A percentile compares a stretch with the other conserved stretches of the same genome.
Evolutionary conservation across 768 basidiomycete species (phyloP).

Genomic region (Cystoderma amianthinum): DNA sequence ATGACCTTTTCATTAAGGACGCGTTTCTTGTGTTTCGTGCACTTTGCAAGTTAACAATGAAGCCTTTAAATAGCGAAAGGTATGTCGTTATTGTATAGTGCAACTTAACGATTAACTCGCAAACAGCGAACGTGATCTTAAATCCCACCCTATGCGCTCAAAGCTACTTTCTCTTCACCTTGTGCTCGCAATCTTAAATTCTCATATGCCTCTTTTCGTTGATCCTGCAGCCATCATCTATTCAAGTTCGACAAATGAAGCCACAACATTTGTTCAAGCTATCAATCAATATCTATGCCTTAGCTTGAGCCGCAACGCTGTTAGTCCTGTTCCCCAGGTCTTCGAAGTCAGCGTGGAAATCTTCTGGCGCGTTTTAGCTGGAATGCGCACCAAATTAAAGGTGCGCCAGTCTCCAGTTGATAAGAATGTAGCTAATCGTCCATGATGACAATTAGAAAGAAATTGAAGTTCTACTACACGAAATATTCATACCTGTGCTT

Average conservation of each 20-base stretch:
- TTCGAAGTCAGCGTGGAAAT: slow-evolving; percentile 98
- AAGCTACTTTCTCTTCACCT: slow-evolving; percentile 93
- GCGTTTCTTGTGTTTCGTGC: slow-evolving; percentile 97
- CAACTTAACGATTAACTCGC: not conserved
- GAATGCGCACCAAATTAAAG: slow-evolving; percentile 95
- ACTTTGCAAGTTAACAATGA: slow-evolving; percentile 97
- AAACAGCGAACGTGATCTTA: slow-evolving; percentile 85
- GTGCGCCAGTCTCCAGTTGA: slow-evolving; percentile 29
- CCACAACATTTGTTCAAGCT: slow-evolving; percentile 86
- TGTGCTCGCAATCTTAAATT: slow-evolving; percentile 85
- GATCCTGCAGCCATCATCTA: slow-evolving; percentile 88
- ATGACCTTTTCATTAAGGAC: slow-evolving; percentile 93
- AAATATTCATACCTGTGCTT: slow-evolving; percentile 96
- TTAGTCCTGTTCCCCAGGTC: slow-evolving; percentile 91
- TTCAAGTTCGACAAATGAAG: slow-evolving; percentile 83
- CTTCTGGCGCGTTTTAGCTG: slow-evolving; percentile 93
- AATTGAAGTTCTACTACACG: slow-evolving; percentile 96
- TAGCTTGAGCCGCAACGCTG: slow-evolving; percentile 89
- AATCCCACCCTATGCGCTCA: slow-evolving; percentile 95
- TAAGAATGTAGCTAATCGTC: not conserved
- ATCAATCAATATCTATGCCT: slow-evolving; percentile 95
- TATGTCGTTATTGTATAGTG: slow-evolving; percentile 21
- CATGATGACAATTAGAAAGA: slow-evolving; percentile 88
- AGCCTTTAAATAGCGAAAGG: slow-evolving; percentile 92
- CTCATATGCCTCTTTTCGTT: slow-evolving; percentile 85